Evolutionary conservation across 169 alveolate genomes (phyloP), one percentile per base, ranked within the genome.

Genomic region (Plasmodium coatneyi): DNA sequence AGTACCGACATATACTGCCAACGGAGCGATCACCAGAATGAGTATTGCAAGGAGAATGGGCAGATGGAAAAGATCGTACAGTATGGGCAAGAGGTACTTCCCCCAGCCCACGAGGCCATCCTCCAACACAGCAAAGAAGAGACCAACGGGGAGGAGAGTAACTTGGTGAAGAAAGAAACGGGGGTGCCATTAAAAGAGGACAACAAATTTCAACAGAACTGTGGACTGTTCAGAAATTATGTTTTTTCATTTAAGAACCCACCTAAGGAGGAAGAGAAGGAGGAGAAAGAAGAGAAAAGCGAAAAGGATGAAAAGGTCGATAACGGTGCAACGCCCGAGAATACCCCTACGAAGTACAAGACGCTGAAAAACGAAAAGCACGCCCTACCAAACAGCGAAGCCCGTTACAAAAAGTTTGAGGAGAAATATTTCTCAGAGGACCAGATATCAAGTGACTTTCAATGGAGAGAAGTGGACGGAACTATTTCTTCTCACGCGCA

Each of bases 391-490:
- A 56, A 56, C 71, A 82, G 71, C 22, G 14, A 16, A 16, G 14
- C 46, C 6, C 19, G 39, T 14, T 82, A 82, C 71, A 56, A 82
- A 54, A 82, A 82, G 22, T 82, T 82, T 41, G 90, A 82, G 22
- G 80, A 82, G 71, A 82, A 14, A 30, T 82, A 52, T 12, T 82
- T 82, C 43, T 41, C 79, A 2, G 90, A 82, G 19, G 80, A 82
- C 34, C 41, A 54, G n/a, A 82, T 82, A 52, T 36, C 90, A 5
- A 28, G 71, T 56, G 90, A 82, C 22, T 82, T 82, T 82, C 78
- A 82, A 25, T 82, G 90, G 90, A 30, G 19, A 30, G 90, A 82
- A 82, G 9, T 60, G 66, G 90, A 82, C 71, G 90, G 90, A 5
- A 71, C 43, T n/a, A 60, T 52, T 19, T 56, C 80, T 82, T 82